These are phyloP conservation scores for Trichosporon sp. DNA, from an alignment of 1,284 basidiomycete species.

Conservation along the genomic window DNA sequence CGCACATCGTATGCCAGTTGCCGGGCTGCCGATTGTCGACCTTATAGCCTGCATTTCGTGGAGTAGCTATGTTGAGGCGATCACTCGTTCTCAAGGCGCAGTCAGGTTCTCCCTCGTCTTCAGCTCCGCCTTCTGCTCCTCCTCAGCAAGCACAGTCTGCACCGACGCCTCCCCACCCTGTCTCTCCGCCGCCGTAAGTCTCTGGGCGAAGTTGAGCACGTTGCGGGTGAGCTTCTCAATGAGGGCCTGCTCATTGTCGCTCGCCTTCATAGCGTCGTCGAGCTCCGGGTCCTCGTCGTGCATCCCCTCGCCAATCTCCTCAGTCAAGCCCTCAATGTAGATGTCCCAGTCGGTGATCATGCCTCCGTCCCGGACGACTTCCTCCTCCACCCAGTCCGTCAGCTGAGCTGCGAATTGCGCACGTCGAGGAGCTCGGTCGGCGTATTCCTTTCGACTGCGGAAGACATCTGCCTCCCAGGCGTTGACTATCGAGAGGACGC, in stretches of 20 bases:
- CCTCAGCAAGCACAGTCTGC: neutral
- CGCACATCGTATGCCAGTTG: too few relatives aligned
- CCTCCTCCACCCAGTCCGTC: constrained; percentile 1
- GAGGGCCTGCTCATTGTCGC: neutral
- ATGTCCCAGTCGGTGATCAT: neutral
- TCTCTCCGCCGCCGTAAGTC: neutral
- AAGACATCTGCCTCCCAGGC: constrained; percentile 1
- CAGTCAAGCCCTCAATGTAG: neutral
- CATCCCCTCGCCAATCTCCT: neutral
- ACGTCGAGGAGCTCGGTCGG: neutral
- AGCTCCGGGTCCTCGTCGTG: neutral
- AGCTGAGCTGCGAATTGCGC: neutral
- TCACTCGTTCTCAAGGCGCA: too few relatives aligned
- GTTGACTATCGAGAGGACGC: neutral
- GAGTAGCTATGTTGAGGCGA: too few relatives aligned
- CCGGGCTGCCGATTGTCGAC: too few relatives aligned
- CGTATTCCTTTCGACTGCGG: neutral
- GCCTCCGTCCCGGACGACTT: neutral
- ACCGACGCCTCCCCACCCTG: neutral
- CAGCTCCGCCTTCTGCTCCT: neutral
- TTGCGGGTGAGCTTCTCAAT: neutral
- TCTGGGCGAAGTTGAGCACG: neutral
- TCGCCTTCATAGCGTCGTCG: neutral
- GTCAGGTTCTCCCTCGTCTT: neutral
- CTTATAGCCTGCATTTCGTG: too few relatives aligned